Evolutionary conservation across 1,139 yeast species (phyloP).

Genomic region (Pichia terricola): DNA sequence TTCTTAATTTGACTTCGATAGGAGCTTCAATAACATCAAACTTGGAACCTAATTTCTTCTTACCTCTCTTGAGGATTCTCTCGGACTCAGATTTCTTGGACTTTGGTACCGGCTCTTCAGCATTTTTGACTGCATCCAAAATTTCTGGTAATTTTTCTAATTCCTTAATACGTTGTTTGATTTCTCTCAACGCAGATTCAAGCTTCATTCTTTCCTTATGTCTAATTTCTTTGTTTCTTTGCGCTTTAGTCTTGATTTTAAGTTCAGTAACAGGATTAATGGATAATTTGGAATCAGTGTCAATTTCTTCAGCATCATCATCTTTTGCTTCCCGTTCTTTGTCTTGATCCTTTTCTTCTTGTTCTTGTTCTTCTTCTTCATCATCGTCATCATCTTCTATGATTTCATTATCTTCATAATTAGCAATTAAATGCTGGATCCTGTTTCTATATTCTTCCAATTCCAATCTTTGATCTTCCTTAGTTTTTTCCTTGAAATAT

Average conservation of each 20-base stretch:
- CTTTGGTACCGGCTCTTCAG: conserved; percentile 11
- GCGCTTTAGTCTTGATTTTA: conserved; percentile 68
- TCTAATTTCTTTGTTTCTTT: conserved; percentile 62
- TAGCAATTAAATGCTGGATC: conserved; percentile 55
- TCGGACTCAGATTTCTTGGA: conserved; percentile 19
- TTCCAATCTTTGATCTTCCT: conserved; percentile 54
- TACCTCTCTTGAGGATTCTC: conserved; percentile 21
- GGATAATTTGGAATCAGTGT: conserved; percentile 37
- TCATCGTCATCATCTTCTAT: conserved; percentile 33
- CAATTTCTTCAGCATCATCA: conserved; percentile 23
- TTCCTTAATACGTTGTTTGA: conserved; percentile 49
- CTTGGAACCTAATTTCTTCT: conserved; percentile 35
- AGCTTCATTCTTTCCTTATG: conserved; percentile 53
- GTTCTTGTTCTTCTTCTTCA: conserved; percentile 18
- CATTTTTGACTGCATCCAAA: conserved; percentile 29
- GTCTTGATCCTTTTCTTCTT: conserved; percentile 15
- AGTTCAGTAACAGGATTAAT: conserved; percentile 60
- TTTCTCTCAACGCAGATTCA: conserved; percentile 46
- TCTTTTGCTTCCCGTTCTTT: conserved; percentile 25
- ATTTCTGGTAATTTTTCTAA: conserved; percentile 48
- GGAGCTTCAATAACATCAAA: conserved; percentile 53
- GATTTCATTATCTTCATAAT: conserved; percentile 50
- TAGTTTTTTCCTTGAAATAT: conserved; percentile 52
- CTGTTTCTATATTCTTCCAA: conserved; percentile 53
- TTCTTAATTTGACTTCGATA: conserved; percentile 79